Evolutionary conservation across 2,329 filamentous ascomycete species (phyloP).

Genomic region (Penicillium glabrum): DNA sequence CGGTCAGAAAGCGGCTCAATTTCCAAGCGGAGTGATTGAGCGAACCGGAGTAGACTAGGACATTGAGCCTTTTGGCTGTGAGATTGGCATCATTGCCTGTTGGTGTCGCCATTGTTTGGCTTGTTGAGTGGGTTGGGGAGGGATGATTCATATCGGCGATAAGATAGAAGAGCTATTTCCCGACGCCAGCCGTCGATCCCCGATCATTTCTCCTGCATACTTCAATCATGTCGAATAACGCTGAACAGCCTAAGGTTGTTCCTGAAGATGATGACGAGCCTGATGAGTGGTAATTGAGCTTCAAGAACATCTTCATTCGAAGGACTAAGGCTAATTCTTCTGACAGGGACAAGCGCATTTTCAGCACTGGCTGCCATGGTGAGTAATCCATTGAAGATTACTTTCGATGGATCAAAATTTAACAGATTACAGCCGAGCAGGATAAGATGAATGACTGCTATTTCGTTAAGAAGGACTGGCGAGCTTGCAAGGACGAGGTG

Average conservation of each 20-base stretch:
- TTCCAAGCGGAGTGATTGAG: constrained; percentile 25
- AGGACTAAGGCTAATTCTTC: constrained; percentile 17
- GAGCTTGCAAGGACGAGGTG: constrained; percentile 83
- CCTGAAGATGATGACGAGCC: constrained; percentile 75
- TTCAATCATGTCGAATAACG: constrained; percentile 58
- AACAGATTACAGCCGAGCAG: constrained; percentile 69
- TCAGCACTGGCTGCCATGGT: constrained; percentile 93
- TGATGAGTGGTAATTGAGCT: constrained; percentile 77
- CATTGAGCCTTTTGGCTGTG: constrained; percentile 73
- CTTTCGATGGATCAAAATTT: constrained; percentile 3
- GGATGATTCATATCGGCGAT: constrained; percentile 14
- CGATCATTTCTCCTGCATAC: constrained; percentile 4
- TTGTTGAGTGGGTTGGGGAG: not conserved
- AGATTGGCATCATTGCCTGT: constrained; percentile 44
- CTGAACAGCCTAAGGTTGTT: constrained; percentile 43
- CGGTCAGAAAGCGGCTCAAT: constrained; percentile 29
- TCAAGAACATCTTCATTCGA: not conserved
- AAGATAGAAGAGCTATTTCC: constrained; percentile 17
- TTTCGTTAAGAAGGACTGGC: constrained; percentile 94
- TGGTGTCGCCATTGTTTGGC: constrained; percentile 30
- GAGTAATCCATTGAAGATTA: constrained; percentile 24
- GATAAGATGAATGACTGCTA: constrained; percentile 91
- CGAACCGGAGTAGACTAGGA: constrained; percentile 87
- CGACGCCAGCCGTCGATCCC: constrained; percentile 19
- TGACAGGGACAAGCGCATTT: constrained; percentile 92